Conservation (phyloP, 306 rosid genomes). For the Senna siamea region DNA sequence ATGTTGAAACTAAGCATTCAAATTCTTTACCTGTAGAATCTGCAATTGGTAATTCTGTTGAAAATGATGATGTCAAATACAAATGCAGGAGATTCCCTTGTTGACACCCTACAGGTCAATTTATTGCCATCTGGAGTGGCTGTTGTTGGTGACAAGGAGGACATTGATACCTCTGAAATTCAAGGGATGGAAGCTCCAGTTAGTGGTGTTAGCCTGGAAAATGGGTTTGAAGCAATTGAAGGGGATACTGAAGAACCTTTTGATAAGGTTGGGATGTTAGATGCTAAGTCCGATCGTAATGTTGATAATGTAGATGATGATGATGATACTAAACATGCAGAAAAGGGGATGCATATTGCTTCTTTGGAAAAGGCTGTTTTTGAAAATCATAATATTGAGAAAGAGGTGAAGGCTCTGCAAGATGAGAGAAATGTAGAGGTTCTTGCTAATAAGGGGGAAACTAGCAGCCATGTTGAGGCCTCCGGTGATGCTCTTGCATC, state of each 20-base stretch:
- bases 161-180: conserved; percentile 46
- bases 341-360: conserved; percentile 20
- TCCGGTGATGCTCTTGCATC: conserved; percentile 34
- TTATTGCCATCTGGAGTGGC: conserved; percentile 45
- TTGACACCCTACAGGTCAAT: conserved; percentile 40
- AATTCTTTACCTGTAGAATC: conserved; percentile 36
- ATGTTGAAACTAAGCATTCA: conserved; percentile 10
- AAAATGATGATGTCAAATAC: conserved; percentile 26
- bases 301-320: conserved; percentile 6
- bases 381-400: background rate
- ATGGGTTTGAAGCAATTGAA: conserved; percentile 50
- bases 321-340: conserved; percentile 26
- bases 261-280: background rate
- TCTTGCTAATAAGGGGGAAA: background rate
- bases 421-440: conserved; percentile 34
- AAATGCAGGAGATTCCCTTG: conserved; percentile 47
- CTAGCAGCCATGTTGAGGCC: background rate
- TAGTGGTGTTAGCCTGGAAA: conserved; percentile 49
- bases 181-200: conserved; percentile 42
- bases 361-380: conserved; percentile 35
- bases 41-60: conserved; percentile 30
- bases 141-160: conserved; percentile 55
- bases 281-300: conserved; percentile 26
- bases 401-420: conserved; percentile 11
- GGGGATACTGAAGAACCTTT: conserved; percentile 35